Evolutionary conservation across 768 basidiomycete genomes (phyloP), one percentile per base, ranked within the genome.

Genomic region (Harrya chromipes): DNA sequence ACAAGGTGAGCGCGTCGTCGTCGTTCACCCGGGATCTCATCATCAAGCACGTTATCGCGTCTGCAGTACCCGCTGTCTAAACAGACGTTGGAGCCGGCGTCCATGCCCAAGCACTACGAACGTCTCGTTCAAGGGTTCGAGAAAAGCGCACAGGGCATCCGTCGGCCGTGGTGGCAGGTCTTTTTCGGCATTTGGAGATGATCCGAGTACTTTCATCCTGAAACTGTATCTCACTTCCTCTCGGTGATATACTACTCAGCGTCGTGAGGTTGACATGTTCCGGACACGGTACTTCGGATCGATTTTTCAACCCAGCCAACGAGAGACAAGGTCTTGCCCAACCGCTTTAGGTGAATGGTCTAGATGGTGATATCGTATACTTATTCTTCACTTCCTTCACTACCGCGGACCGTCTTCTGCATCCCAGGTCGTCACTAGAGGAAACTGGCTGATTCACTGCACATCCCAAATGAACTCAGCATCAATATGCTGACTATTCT

Each of bases 121-220:
- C 80, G 85, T 21, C 77, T 92, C 9, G 74, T 81, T 1, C 85
- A 87, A 57, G 89, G 81, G 6, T 82, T 84, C 53, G 82, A 88
- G 50, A 87, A 85, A 69, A 87, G 85, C 57, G 78, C 81, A 11
- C 72, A 82, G 59, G 89, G 89, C n/a, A 85, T 89, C 38, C 78
- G 78, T 29, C 73, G 89, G 47, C 87, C 89, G 3, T 83, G 84
- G 84, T 91, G 89, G 89, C 89, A 91, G 65, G 70, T 85, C 37
- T 87, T 91, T 66, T 84, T 91, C 56, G 80, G 80, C 34, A 74
- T 89, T 50, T 89, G 87, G 87, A 57, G 52, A 53, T 68, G 53
- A 31, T 21, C 29, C 29, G 29, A 29, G 29, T 29, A 29, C 29
- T 29, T 29, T 6, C 29, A 2, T 33, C 16, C 33, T 16, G 14